These are phyloP conservation scores for Fusarium dlaminii DNA, from an alignment of 2,329 filamentous ascomycete genomes.

Conservation along the genomic window DNA sequence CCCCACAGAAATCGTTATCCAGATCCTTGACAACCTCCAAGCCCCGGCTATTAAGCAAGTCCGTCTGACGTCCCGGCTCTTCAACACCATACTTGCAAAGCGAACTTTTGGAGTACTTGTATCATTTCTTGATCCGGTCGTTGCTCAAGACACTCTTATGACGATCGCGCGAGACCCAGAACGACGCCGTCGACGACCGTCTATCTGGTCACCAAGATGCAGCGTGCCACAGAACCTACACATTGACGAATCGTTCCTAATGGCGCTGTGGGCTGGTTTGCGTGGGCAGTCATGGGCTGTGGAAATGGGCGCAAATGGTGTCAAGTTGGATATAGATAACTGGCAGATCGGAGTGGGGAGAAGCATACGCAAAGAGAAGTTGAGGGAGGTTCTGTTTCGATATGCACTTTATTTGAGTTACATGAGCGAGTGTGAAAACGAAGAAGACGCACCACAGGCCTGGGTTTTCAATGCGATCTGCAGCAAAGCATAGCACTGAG, in stretches of 20 bases:
- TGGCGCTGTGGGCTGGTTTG: conserved; percentile 45
- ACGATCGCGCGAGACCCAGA: conserved; percentile 35
- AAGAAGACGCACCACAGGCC: conserved; percentile 43
- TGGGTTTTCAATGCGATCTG: conserved; percentile 45
- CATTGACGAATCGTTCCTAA: conserved; percentile 46
- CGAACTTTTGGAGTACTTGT: conserved; percentile 43
- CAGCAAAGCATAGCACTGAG: conserved; percentile 4
- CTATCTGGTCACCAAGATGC: conserved; percentile 51
- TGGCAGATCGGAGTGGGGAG: conserved; percentile 38
- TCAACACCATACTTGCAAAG: conserved; percentile 46
- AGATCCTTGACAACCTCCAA: conserved; percentile 43
- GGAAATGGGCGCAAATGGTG: conserved; percentile 1
- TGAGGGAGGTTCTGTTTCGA: conserved; percentile 46
- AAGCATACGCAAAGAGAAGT: conserved; percentile 32
- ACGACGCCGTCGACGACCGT: conserved; percentile 31
- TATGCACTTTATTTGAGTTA: conserved; percentile 51
- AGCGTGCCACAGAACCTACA: conserved; percentile 44
- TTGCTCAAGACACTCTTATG: conserved; percentile 39
- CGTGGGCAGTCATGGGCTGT: conserved; percentile 39
- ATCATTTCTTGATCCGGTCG: conserved; percentile 43
- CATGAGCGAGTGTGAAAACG: conserved; percentile 33
- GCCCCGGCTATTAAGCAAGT: conserved; percentile 34
- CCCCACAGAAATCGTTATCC: conserved; percentile 45
- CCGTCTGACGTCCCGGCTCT: conserved; percentile 46
- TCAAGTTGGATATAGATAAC: conserved; percentile 9